phyloP scores from a whole-genome alignment of 148 eudicot species.

The Silene conica region DNA sequence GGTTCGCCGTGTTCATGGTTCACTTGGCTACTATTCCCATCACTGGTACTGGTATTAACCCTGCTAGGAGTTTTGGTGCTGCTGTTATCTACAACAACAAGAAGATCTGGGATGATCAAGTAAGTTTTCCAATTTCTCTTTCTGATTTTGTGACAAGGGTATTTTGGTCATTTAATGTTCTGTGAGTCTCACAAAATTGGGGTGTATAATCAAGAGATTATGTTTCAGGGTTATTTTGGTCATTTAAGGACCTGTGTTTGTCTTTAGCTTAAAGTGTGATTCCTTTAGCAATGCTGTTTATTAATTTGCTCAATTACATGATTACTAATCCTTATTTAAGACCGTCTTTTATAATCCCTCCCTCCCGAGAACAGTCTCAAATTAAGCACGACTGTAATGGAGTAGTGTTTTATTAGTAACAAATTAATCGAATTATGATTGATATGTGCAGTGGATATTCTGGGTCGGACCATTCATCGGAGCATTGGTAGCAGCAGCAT shows the following conservation, averaged over 20 bases:
- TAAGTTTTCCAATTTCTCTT: constrained; percentile 14
- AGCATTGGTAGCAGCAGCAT: constrained; percentile 79
- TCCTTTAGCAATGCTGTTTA: too few relatives aligned
- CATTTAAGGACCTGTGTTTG: too few relatives aligned
- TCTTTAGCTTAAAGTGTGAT: too few relatives aligned
- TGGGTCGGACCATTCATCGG: constrained; percentile 96
- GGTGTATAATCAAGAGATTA: too few relatives aligned
- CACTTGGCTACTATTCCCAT: constrained; percentile 92
- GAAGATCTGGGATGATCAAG: constrained; percentile 82
- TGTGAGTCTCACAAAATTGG: not conserved
- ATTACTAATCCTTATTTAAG: too few relatives aligned
- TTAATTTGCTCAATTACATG: too few relatives aligned
- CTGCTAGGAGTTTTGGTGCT: constrained; percentile 94
- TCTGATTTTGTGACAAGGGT: not conserved
- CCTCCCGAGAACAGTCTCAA: too few relatives aligned
- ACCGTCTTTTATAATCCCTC: too few relatives aligned
- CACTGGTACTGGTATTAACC: constrained; percentile 92
- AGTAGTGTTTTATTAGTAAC: too few relatives aligned
- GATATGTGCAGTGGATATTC: constrained; percentile 71
- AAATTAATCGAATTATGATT: not conserved
- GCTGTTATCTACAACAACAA: constrained; percentile 74
- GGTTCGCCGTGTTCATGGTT: constrained; percentile 91
- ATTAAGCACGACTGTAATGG: too few relatives aligned
- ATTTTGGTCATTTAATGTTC: constrained; percentile 8
- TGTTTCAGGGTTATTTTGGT: not conserved